These are phyloP conservation scores for Byssochlamys sp. DNA, from an alignment of 2,329 filamentous ascomycete species.

Conservation along the genomic window DNA sequence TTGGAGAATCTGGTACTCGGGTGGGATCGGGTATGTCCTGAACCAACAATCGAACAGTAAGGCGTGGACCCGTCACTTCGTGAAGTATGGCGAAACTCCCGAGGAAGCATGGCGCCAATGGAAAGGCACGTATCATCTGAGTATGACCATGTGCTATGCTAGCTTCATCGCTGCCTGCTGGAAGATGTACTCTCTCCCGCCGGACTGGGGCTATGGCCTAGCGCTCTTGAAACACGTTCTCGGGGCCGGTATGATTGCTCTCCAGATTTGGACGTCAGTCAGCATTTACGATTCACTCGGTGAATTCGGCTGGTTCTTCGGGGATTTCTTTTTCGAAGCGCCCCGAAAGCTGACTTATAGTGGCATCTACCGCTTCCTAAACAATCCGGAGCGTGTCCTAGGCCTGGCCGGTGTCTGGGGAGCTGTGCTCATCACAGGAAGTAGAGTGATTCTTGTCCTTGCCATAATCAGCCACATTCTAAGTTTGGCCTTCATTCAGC, in stretches of 20 bases:
- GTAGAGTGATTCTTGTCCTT: slow-evolving; percentile 72
- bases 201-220: slow-evolving; percentile 78
- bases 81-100: slow-evolving; percentile 86
- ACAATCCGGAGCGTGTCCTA: slow-evolving; percentile 91
- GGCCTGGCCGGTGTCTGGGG: slow-evolving; percentile 95
- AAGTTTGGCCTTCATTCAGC: slow-evolving; percentile 77
- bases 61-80: slow-evolving; percentile 91
- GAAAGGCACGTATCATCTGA: slow-evolving; percentile 91
- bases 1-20: slow-evolving; percentile 86
- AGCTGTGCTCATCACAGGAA: slow-evolving; percentile 85
- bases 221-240: slow-evolving; percentile 78
- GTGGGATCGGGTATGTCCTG: slow-evolving; percentile 77
- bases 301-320: slow-evolving; percentile 98
- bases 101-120: slow-evolving; percentile 94
- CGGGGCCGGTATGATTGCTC: slow-evolving; percentile 65
- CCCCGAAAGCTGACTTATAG: slow-evolving; percentile 84
- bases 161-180: slow-evolving; percentile 84
- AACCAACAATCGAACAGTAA: slow-evolving; percentile 80
- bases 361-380: slow-evolving; percentile 94
- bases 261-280: slow-evolving; percentile 85
- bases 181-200: slow-evolving; percentile 89
- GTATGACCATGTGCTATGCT: slow-evolving; percentile 78
- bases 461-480: slow-evolving; percentile 77
- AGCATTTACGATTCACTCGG: slow-evolving; percentile 93
- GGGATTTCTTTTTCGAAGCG: slow-evolving; percentile 94